Conservation (phyloP, 208 protist species). For the Novymonas esmeraldas region DNA sequence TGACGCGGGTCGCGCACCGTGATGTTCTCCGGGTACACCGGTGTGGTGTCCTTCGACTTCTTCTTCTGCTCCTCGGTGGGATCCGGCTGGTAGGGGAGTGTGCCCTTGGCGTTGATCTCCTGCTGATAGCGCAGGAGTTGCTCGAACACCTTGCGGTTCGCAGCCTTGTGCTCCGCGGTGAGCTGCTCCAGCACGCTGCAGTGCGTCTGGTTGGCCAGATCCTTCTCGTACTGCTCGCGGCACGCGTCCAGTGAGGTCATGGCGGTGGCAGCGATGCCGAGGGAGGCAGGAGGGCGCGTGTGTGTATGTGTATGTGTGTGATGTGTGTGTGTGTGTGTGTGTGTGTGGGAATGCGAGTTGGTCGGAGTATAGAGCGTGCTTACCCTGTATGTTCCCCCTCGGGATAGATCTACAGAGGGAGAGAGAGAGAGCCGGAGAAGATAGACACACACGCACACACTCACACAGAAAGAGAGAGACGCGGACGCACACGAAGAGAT, state of each 20-base stretch:
- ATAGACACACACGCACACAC: background rate
- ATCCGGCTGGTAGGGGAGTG: slow-evolving; percentile 28
- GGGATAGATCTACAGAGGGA: background rate
- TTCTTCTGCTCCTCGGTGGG: slow-evolving; percentile 23
- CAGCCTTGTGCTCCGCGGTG: slow-evolving; percentile 31
- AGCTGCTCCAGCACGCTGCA: slow-evolving; percentile 40
- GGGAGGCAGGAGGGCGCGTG: background rate
- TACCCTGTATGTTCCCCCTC: too few species aligned
- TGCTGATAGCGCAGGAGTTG: slow-evolving; percentile 40
- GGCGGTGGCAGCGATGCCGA: background rate
- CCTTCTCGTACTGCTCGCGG: slow-evolving; percentile 49
- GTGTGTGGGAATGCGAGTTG: too few species aligned
- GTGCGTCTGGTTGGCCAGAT: slow-evolving; percentile 40
- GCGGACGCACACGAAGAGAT: background rate
- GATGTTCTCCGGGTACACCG: slow-evolving; percentile 47
- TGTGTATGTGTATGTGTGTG: too few species aligned
- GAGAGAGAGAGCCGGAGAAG: background rate
- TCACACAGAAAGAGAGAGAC: background rate
- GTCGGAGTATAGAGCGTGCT: too few species aligned
- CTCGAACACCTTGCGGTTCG: slow-evolving; percentile 46
- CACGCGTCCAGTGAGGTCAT: slow-evolving; percentile 39
- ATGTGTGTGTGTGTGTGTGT: too few species aligned
- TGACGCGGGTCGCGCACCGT: slow-evolving; percentile 27
- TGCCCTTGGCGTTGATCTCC: slow-evolving; percentile 37
- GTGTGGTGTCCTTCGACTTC: slow-evolving; percentile 26